phyloP scores from a whole-genome alignment of 73 alveolate genomes.

The Paramecium caudatum region DNA sequence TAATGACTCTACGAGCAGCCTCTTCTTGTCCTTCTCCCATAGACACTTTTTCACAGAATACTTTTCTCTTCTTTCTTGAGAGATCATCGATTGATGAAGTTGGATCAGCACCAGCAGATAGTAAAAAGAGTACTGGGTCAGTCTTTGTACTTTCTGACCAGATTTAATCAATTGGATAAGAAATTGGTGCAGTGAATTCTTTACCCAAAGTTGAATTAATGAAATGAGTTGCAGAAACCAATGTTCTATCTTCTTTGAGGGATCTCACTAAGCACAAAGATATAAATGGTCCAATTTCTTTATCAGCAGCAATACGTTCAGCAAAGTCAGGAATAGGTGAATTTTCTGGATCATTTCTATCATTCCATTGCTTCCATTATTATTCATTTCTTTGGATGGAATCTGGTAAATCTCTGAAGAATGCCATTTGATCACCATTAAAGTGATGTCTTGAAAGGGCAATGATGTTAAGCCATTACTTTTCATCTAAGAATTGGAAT shows the following conservation, averaged over 20 bases:
- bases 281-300: slow-evolving; percentile 92
- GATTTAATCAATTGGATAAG: slow-evolving; percentile 97
- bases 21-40: slow-evolving; percentile 99
- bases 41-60: slow-evolving; percentile 98
- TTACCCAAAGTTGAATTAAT: slow-evolving; percentile 95
- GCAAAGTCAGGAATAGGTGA: slow-evolving; percentile 95
- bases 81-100: slow-evolving; percentile 98
- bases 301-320: slow-evolving; percentile 94
- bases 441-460: slow-evolving; percentile 98
- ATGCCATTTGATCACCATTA: slow-evolving; percentile 94
- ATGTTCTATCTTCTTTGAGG: slow-evolving; percentile 98
- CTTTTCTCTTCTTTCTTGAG: slow-evolving; percentile 99
- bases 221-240: slow-evolving; percentile 95
- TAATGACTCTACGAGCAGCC: slow-evolving; percentile 96
- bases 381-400: slow-evolving; percentile 83
- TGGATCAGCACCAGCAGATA: slow-evolving; percentile 99
- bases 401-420: slow-evolving; percentile 92
- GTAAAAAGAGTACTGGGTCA: slow-evolving; percentile 98
- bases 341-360: slow-evolving; percentile 92
- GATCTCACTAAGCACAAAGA: slow-evolving; percentile 96
- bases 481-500: slow-evolving; percentile 95
- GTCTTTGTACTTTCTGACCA: slow-evolving; percentile 93
- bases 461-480: slow-evolving; percentile 97
- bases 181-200: slow-evolving; percentile 97
- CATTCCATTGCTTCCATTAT: slow-evolving; percentile 89